These are phyloP conservation scores for Baudoinia panamericana DNA, from an alignment of 495 filamentous ascomycete species.

Conservation along the genomic window DNA sequence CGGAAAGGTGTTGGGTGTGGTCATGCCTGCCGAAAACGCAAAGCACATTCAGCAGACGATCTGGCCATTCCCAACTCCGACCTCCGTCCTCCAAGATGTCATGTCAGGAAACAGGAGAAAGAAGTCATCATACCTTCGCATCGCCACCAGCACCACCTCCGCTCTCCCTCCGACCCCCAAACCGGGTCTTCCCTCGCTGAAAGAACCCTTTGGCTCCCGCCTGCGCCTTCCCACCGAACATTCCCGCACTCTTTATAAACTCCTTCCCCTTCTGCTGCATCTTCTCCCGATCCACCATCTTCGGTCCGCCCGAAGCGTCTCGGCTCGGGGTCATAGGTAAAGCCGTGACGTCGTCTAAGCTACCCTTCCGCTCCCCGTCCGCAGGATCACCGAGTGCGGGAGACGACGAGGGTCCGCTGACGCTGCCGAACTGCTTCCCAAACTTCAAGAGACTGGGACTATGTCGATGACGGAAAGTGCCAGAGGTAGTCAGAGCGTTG, in stretches of 20 bases:
- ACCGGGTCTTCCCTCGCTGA: conserved; percentile 72
- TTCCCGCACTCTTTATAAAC: conserved; percentile 63
- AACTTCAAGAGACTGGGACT: conserved; percentile 12
- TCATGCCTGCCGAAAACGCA: too few species aligned
- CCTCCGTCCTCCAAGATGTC: too few species aligned
- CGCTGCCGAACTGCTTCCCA: conserved; percentile 5
- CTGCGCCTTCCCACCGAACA: conserved; percentile 53
- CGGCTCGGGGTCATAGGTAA: background rate
- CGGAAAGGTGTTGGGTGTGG: too few species aligned
- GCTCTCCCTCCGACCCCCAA: conserved; percentile 42
- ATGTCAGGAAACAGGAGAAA: too few species aligned
- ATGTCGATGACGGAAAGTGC: conserved; percentile 7
- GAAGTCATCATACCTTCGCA: conserved; percentile 84
- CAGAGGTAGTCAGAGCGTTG: too few species aligned
- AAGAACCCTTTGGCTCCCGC: conserved; percentile 77
- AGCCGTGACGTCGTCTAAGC: too few species aligned
- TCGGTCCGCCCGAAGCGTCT: conserved; percentile 1
- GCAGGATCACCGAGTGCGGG: too few species aligned
- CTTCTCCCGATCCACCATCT: conserved; percentile 12
- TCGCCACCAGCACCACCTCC: conserved; percentile 19
- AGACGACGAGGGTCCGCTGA: too few species aligned
- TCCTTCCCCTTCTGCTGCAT: conserved; percentile 66
- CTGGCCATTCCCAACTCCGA: too few species aligned
- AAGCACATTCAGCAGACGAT: background rate
- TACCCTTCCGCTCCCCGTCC: too few species aligned